Evolutionary conservation across 179 eudicot genomes (phyloP), one percentile per base, ranked within the genome.

Genomic region (Dionaea muscipula): DNA sequence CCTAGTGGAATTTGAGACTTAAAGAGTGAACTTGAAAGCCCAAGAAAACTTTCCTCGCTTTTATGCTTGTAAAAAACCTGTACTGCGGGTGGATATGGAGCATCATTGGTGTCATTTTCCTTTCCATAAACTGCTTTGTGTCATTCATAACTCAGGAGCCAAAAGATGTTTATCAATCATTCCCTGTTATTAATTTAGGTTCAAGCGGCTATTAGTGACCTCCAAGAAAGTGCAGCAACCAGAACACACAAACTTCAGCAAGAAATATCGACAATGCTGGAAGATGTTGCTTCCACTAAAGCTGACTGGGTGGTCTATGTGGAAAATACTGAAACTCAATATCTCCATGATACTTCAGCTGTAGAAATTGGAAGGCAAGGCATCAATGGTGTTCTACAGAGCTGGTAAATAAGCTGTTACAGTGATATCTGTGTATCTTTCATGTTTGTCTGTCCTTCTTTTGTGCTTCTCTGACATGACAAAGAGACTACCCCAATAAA

Each of bases 241-340:
- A 81, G 78, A 66, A 79, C 97, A 64, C 64, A 44, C 63, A 70
- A 60, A 62, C 69, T 81, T 58, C 82, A 83, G 64, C 70, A 81
- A 69, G 94, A 90, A 75, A 80, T 81, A 85, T 78, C 76, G 60
- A 68, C 77, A 26, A 90, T 86, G 85, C 79, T 69, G 70, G 79
- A 78, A 48, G 72, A 78, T 56, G 77, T 80, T 14, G 69, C 73
- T 49, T 71, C 82, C 35, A 74, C 80, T 43, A 81, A 79, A 68
- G 74, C 65, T 38, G 86, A 82, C 65, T 91, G 95, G 91, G 73
- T 71, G 22, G 64, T 53, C 62, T 86, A 80, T 75, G 75, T 72
- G 46, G 68, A 65, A 13, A 80, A 51, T 55, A 78, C 87, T 28
- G 95, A 82, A 69, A 73, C 77, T 44, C 88, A 74, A 43, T 84